Base-by-base conservation (phyloP, 176 grass and related monocot genomes). In the Lolium rigidum region DNA sequence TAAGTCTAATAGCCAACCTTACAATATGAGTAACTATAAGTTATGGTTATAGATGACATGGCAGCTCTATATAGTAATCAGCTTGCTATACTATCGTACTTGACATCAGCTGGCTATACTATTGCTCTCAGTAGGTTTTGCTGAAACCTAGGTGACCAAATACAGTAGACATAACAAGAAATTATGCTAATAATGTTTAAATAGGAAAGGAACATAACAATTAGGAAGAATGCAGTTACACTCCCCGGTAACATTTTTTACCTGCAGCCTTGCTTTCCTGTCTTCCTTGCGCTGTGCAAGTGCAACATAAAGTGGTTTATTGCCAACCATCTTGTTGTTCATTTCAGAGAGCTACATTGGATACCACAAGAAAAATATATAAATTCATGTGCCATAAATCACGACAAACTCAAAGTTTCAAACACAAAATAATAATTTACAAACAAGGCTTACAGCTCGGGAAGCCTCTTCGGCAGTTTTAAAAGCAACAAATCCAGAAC, bases 401-500 rank as follows among this genome's bases (percentile, higher is more conserved):
- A 76, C 16, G 14, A 76, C 14, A 35, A 21, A 0, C 26, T 51
- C 31, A 35, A 35, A 35, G 31, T 35, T 2, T 35, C 31, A 52
- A 72, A 76, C 71, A 2, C 16, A 86, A 67, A 67, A 86, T 35
- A 54, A 47, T 6, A 46, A 51, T 18, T 9, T 69, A 31, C 11
- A 83, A 52, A 24, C 13, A 60, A 41, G 76, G 56, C 94, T 90
- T 93, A 99, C 97, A 73, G 97, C 97, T 85, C 83, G 80, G 35
- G 84, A 85, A 71, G 94, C 97, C 89, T 94, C 90, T 78, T 94
- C 92, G 47, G 89, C 70, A 70, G 92, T 93, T 89, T 91, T 87
- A 76, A 99, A 99, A 41, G 92, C 88, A 81, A 99, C 97, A 96
- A 99, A 99, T 64, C 94, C 97, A 87, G 92, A 92, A 76, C 97